phyloP scores from a whole-genome alignment of 495 filamentous ascomycete species.

The Glarea lozoyensis region DNA sequence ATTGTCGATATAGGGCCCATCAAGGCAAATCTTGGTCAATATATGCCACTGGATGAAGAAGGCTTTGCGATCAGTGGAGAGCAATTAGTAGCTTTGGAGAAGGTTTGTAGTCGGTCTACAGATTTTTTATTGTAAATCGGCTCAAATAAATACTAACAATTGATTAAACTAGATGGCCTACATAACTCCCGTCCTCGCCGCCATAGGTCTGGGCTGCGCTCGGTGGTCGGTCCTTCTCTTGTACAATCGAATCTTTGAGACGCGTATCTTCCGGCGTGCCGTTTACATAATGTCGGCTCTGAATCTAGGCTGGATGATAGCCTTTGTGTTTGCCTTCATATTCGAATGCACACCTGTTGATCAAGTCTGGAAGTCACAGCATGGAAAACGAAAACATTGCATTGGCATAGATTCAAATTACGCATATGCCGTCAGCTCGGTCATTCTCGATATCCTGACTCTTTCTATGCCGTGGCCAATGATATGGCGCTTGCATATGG shows the following conservation, averaged over 20 bases:
- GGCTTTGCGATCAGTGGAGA: not conserved
- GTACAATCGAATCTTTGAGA: not conserved
- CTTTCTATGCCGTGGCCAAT: not conserved
- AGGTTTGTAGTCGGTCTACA: not conserved
- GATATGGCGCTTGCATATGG: not conserved
- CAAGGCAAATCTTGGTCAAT: not conserved
- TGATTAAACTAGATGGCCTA: not conserved
- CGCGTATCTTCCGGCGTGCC: not conserved
- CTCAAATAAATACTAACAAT: not conserved
- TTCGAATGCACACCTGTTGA: not conserved
- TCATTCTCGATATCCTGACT: not conserved
- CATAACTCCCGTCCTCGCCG: not conserved
- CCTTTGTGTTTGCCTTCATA: not conserved
- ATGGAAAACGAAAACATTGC: not conserved
- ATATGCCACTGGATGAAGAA: not conserved
- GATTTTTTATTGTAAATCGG: not conserved
- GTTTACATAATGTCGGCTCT: not conserved
- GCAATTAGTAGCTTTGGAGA: not conserved
- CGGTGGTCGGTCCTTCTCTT: not conserved
- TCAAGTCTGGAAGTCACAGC: not conserved
- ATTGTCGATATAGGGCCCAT: not conserved
- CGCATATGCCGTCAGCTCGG: not conserved
- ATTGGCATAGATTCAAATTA: not conserved
- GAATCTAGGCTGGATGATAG: not conserved
- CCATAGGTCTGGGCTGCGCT: not conserved